Evolutionary conservation across 208 protist species (phyloP).

Genomic region (Lotmaria passim): DNA sequence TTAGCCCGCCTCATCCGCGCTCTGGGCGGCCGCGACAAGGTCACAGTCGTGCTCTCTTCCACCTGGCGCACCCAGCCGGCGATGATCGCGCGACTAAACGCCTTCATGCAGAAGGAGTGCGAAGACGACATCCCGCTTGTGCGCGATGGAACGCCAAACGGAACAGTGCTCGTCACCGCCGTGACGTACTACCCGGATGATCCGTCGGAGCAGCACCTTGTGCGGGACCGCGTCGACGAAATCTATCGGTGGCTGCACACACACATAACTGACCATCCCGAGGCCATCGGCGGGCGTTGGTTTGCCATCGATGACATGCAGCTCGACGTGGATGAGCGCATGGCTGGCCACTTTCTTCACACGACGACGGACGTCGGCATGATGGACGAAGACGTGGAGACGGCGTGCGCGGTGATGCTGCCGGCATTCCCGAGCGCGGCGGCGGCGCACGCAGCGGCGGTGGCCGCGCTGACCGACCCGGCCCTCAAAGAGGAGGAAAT

Average conservation of each 20-base stretch:
- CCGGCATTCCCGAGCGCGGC: conserved; percentile 36
- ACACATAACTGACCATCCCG: conserved; percentile 71
- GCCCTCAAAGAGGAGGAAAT: conserved; percentile 75
- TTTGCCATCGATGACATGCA: conserved; percentile 91
- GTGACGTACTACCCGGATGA: conserved; percentile 86
- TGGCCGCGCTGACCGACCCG: conserved; percentile 58
- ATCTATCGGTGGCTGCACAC: conserved; percentile 77
- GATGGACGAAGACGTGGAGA: conserved; percentile 54
- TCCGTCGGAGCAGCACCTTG: conserved; percentile 75
- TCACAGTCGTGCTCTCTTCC: conserved; percentile 83
- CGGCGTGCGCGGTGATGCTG: conserved; percentile 47
- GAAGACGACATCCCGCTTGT: conserved; percentile 52
- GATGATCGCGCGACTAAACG: conserved; percentile 75
- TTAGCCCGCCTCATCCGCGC: conserved; percentile 49
- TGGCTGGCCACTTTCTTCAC: conserved; percentile 81
- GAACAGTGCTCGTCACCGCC: conserved; percentile 62
- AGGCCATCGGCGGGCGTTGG: conserved; percentile 83
- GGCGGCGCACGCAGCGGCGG: conserved; percentile 36
- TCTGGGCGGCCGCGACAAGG: conserved; percentile 56
- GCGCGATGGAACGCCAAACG: conserved; percentile 69
- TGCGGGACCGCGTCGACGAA: conserved; percentile 87
- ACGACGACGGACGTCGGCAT: conserved; percentile 77
- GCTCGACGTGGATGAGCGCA: conserved; percentile 80
- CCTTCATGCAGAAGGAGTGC: conserved; percentile 48
- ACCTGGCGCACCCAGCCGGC: conserved; percentile 82